Evolutionary conservation across 352 stramenopile genomes (phyloP).

Genomic region (Pythium pyrilobum): DNA sequence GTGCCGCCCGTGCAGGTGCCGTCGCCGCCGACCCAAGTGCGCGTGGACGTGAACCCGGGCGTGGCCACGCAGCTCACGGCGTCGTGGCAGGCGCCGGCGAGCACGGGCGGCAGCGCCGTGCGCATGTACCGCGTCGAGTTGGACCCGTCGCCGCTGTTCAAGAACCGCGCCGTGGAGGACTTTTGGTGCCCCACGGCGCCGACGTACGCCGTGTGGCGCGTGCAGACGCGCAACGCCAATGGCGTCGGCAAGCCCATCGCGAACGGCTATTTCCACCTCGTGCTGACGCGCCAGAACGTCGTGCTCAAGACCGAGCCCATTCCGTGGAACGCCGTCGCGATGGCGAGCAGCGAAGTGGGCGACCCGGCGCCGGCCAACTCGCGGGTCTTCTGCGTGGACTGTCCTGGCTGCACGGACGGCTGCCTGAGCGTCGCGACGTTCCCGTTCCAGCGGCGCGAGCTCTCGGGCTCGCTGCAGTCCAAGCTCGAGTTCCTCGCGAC

Average conservation of each 20-base stretch:
- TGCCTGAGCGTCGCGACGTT: constrained; percentile 22
- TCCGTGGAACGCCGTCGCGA: constrained; percentile 89
- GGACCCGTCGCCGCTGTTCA: constrained; percentile 63
- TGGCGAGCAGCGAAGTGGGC: constrained; percentile 73
- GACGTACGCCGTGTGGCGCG: constrained; percentile 50
- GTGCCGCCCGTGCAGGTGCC: constrained; percentile 75
- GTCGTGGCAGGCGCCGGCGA: constrained; percentile 40
- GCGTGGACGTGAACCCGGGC: constrained; percentile 67
- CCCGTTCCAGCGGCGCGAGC: constrained; percentile 29
- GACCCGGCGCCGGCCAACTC: constrained; percentile 28
- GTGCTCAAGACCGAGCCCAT: constrained; percentile 75
- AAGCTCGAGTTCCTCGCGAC: constrained; percentile 51
- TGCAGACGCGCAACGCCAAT: constrained; percentile 28
- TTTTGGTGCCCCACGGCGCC: constrained; percentile 57
- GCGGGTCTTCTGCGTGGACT: constrained; percentile 60
- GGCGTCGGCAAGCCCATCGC: constrained; percentile 27
- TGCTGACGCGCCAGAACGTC: constrained; percentile 42
- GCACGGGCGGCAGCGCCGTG: constrained; percentile 51
- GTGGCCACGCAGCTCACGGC: constrained; percentile 65
- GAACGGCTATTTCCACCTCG: constrained; percentile 51
- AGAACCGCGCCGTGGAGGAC: constrained; percentile 50
- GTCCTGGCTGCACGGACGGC: constrained; percentile 28
- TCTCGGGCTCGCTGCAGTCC: constrained; percentile 67
- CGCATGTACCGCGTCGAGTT: constrained; percentile 80
- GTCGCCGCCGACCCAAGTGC: constrained; percentile 54